Evolutionary conservation across 2,329 filamentous ascomycete genomes (phyloP), one percentile per base, ranked within the genome.

Genomic region (Amylocarpus encephaloides): DNA sequence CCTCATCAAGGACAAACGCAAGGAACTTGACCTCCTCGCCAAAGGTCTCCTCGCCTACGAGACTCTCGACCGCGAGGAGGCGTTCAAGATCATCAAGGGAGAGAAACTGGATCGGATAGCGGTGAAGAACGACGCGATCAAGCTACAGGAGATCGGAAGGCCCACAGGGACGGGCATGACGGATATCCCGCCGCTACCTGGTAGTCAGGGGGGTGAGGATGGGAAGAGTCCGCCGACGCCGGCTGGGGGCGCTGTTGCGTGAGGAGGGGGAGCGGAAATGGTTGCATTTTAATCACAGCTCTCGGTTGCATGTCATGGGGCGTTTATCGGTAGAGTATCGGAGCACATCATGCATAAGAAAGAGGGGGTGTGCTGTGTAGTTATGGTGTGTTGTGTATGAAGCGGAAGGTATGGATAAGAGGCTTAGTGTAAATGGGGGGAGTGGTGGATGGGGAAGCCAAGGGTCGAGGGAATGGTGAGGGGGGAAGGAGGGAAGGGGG

Each of bases 11-110:
- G 78, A 81, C 33, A 88, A 86, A 67, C 82, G 90, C 49, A 84
- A 86, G 52, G 92, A 95, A 68, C 78, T 98, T 6, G 92, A 98
- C 62, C 74, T 88, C 10, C 74, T 98, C 9, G 92, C 93, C 26
- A 83, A 91, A 64, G 93, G 91, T 5, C 77, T 98, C 9, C 82
- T 98, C 32, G 85, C 96, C 68, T 97, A 96, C 68, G 93, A 98
- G 74, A 96, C 90, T 0, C 72, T 98, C 46, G 86, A 86, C 67
- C 87, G 85, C 68, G 83, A 86, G 2, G 93, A 98, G 68, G 94
- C 97, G 56, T 83, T 91, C 68, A 88, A 86, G 73, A 88, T 97
- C 5, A 83, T 98, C 56, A 81, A 80, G 46, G 93, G 93, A 33
- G 89, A 96, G 71, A 85, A 86, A 64, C 73, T 98, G 34, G 75